These are phyloP conservation scores for Penicillium polonicum DNA, from an alignment of 2,329 filamentous ascomycete species.

Conservation along the genomic window DNA sequence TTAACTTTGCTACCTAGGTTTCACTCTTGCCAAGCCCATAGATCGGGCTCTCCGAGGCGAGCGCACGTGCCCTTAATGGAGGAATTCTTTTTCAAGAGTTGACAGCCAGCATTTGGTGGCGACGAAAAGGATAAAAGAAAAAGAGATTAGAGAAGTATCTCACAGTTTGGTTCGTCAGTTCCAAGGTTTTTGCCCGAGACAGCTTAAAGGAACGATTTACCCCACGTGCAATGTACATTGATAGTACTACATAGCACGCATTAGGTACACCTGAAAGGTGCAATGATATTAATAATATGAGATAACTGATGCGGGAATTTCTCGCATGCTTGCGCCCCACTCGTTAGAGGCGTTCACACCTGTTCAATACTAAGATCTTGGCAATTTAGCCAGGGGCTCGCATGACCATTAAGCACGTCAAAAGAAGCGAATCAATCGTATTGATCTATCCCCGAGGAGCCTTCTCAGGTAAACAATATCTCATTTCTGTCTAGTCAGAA, in stretches of 20 bases:
- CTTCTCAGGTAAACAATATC: background rate
- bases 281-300: background rate
- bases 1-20: background rate
- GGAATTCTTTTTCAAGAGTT: background rate
- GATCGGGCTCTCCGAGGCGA: background rate
- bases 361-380: background rate
- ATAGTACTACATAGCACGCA: background rate
- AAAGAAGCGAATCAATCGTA: background rate
- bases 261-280: background rate
- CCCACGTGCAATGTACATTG: background rate
- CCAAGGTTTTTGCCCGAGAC: background rate
- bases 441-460: background rate
- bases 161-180: background rate
- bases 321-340: background rate
- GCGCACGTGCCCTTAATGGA: background rate
- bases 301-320: background rate
- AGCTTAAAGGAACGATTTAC: background rate
- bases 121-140: background rate
- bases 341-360: background rate
- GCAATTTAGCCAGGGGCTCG: background rate
- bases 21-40: background rate
- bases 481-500: background rate
- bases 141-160: background rate
- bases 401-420: background rate
- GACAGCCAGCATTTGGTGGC: background rate